Conservation (phyloP, 441 rosid genomes). For the Eruca vesicaria region DNA sequence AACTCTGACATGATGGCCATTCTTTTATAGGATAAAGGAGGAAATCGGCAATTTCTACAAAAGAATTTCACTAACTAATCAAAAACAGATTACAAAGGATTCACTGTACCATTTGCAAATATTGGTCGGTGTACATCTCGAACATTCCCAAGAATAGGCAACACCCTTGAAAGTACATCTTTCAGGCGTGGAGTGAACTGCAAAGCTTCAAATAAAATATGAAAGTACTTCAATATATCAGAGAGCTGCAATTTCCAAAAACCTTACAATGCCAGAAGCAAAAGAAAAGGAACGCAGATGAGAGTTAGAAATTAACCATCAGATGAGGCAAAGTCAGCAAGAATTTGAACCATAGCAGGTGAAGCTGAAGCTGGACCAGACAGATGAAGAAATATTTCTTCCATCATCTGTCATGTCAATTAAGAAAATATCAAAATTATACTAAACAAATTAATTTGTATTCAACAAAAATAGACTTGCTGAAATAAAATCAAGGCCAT, state of each 20-base stretch:
- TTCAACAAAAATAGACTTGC: neutral
- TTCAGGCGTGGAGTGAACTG: conserved; percentile 95
- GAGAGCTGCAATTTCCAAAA: conserved; percentile 19
- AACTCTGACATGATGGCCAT: conserved; percentile 1
- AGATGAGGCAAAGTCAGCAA: conserved; percentile 95
- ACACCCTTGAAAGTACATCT: conserved; percentile 83
- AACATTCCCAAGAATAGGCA: conserved; percentile 91
- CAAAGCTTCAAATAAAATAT: conserved; percentile 69
- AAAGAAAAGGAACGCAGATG: conserved; percentile 15
- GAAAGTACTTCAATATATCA: conserved; percentile 40
- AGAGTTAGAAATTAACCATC: conserved; percentile 68
- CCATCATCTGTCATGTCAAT: conserved; percentile 81
- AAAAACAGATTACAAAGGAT: conserved; percentile 11
- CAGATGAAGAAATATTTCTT: conserved; percentile 85
- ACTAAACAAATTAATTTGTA: neutral
- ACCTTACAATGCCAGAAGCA: conserved; percentile 10
- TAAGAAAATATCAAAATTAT: conserved; percentile 7
- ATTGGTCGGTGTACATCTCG: conserved; percentile 86
- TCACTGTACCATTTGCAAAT: conserved; percentile 83
- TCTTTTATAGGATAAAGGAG: neutral
- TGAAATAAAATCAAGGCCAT: conserved; percentile 1
- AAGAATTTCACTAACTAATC: neutral
- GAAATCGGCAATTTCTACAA: conserved; percentile 1
- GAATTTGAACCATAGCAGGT: conserved; percentile 97
- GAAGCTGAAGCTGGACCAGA: conserved; percentile 73